These are phyloP conservation scores for Cercospora berteroae DNA, from an alignment of 2,329 filamentous ascomycete species.

Conservation along the genomic window DNA sequence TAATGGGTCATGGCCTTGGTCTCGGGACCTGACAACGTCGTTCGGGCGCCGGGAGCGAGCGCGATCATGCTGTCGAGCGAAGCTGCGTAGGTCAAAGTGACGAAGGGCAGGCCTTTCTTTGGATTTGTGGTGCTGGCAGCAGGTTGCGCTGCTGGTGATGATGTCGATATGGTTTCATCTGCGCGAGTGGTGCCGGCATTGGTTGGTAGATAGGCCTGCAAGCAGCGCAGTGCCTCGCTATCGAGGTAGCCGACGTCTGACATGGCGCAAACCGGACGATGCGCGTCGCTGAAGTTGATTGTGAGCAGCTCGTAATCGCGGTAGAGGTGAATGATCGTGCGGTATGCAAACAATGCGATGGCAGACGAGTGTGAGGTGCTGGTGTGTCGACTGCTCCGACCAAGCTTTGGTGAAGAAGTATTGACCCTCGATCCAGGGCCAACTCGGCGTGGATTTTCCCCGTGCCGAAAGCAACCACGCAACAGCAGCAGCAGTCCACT, in stretches of 20 bases:
- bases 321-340: not conserved
- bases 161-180: conserved; percentile 7
- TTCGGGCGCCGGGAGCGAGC: conserved; percentile 71
- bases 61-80: conserved; percentile 82
- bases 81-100: conserved; percentile 86
- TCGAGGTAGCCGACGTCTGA: conserved; percentile 35
- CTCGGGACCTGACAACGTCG: conserved; percentile 74
- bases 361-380: not conserved
- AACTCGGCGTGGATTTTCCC: not conserved
- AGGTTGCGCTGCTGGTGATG: not conserved
- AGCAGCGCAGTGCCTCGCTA: conserved; percentile 44
- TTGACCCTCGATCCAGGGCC: not conserved
- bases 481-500: not conserved
- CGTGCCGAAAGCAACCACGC: not conserved
- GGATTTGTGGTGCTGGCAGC: not conserved
- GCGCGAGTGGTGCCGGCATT: conserved; percentile 5
- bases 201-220: conserved; percentile 51
- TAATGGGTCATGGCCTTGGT: conserved; percentile 94
- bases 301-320: not conserved
- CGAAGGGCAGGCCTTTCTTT: conserved; percentile 45
- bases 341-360: not conserved
- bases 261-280: conserved; percentile 9
- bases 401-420: not conserved
- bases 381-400: not conserved
- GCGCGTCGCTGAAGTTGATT: not conserved